Base-by-base conservation (phyloP, 306 rosid genomes). In the Begonia peltatifolia region DNA sequence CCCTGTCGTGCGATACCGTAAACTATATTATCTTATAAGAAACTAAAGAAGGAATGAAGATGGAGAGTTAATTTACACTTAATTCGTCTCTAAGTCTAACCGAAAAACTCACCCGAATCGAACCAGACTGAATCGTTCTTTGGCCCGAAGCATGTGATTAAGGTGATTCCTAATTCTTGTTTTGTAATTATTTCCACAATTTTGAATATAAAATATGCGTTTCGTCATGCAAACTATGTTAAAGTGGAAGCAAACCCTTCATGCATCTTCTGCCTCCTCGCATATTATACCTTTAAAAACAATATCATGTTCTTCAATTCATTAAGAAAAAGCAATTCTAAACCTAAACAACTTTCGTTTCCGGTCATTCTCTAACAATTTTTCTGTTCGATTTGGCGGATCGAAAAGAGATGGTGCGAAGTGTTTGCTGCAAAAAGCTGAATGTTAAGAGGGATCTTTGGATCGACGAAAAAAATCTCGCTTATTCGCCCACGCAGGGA, bases 211-310 rank as follows among this genome's bases (percentile, higher is more conserved):
- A 58, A 68, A 61, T 65, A 56, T 59, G 57, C 36, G 68, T 60
- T 57, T 56, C 50, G 66, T 78, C 90, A 74, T 76, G 77, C 79
- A 78, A 66, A 78, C 68, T 58, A 65, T 68, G 82, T 75, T 84
- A 69, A 72, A 74, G 23, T 69, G 67, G 62, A 63, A 72, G 72
- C 67, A 68, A 54, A 51, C 38, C 38, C 38, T 44, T 42, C 92
- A 83, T 70, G 75, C 94, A 72, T 85, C 76, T 72, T 75, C 61
- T 80, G 95, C 90, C 68, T 89, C 67, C 72, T 70, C 63, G 41
- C 77, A 64, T 75, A 67, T 66, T 53, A 66, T 66, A 75, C 86
- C 77, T 73, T 77, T 70, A 71, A 82, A 73, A 75, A 30, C 60
- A 66, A 56, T 56, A 69, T 52, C 55, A 41, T 69, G 14, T 57